Base-by-base conservation (phyloP, 352 stramenopile species). In the Pythium oligandrum region DNA sequence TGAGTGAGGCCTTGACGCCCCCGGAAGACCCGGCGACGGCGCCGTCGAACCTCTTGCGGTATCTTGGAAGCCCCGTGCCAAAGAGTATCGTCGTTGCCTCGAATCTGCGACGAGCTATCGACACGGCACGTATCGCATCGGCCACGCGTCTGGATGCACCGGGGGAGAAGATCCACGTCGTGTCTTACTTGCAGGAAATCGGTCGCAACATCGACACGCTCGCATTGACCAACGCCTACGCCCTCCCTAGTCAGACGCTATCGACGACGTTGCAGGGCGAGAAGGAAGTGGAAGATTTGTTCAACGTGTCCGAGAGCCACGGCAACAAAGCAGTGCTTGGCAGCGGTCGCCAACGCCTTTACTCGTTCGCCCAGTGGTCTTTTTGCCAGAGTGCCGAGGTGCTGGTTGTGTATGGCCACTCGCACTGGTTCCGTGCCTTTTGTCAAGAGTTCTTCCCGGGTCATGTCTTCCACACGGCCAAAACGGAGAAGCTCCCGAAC, bases 191-290 rank as follows among this genome's bases (percentile, higher is more conserved):
- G 12, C 86, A 96, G 49, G 84, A 96, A 64, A 82, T 96, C 31
- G 83, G 81, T 26, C 72, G 83, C 47, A 95, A 95, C 68, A 71
- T 93, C 6, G 86, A 96, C 59, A 92, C 83, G 31, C 55, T 96
- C 38, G 70, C 86, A n/a, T 71, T 91, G 38, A 88, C 73, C 53
- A 64, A 72, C 9, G 70, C 78, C 34, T 73, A 87, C 37, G 34
- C 54, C 1, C 55, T 84, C 6, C 56, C 67, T 12, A 57, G 75
- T 4, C 53, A 68, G 4, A 61, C 71, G 39, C 48, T 86, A 7
- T 53, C 62, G 5, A 48, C 59, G 8, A 35, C 51, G 7, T 49
- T 73, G 35, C 64, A 57, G 9, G 55, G 62, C 33, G 69, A 79
- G 42, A 87, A 90, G 53, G 49, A 59, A 5, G 57, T 69, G 17